Percentiles rank a stretch among this genome's conserved stretches.
phyloP scores from a whole-genome alignment of 75 land plant species.

The Cryptomeria japonica region DNA sequence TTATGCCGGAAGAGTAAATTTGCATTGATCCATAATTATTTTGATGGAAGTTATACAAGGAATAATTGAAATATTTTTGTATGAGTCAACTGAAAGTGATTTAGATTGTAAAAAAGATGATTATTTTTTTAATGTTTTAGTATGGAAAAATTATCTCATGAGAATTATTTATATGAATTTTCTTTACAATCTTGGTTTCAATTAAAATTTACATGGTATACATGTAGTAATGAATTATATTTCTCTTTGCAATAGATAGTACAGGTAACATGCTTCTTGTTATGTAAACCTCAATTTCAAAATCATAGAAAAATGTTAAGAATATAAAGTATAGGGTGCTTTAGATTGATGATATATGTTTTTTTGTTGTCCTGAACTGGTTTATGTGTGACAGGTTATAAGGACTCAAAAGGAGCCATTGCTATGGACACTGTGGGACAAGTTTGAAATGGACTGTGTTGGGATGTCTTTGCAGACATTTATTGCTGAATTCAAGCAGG shows the following conservation, averaged over 20 bases:
- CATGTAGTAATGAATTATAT: not conserved
- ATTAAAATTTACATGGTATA: not conserved
- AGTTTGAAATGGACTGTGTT: conserved; percentile 58
- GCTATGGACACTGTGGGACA: conserved; percentile 58
- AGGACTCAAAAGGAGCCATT: conserved; percentile 33
- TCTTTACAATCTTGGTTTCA: not conserved
- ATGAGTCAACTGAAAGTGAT: too few species aligned
- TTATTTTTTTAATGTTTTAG: not conserved
- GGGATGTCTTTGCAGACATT: conserved; percentile 51
- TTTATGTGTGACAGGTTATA: conserved; percentile 37
- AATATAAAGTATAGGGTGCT: not conserved
- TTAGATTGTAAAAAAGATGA: too few species aligned
- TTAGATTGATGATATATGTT: not conserved
- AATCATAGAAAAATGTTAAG: not conserved
- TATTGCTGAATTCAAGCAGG: conserved; percentile 40
- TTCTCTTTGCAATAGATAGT: not conserved
- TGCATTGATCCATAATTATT: not conserved
- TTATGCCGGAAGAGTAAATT: not conserved
- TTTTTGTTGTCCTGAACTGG: not conserved
- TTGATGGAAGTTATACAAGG: too few species aligned
- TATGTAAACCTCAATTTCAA: not conserved
- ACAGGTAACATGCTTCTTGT: not conserved
- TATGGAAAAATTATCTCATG: not conserved
- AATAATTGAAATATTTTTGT: too few species aligned
- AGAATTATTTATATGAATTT: not conserved